Conservation (phyloP, 768 basidiomycete genomes). For the Kondoa subrosea region DNA sequence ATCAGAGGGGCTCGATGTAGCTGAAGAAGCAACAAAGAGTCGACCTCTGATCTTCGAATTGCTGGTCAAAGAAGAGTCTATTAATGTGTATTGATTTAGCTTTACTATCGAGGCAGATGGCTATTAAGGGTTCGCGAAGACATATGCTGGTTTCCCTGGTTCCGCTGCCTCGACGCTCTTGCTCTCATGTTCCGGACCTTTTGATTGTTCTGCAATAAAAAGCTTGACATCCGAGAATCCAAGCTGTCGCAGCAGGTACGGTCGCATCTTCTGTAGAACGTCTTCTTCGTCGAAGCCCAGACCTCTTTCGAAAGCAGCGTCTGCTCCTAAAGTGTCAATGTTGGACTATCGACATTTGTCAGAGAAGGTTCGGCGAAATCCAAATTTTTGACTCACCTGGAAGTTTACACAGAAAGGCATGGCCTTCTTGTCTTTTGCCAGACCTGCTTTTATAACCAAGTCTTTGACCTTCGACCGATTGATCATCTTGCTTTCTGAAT, state of each 20-base stretch:
- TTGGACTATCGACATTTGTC: background rate
- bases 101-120: no score
- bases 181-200: background rate
- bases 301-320: slow-evolving; percentile 57
- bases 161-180: background rate
- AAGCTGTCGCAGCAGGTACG: slow-evolving; percentile 55
- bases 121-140: background rate
- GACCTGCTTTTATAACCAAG: slow-evolving; percentile 48
- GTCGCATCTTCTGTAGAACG: slow-evolving; percentile 52
- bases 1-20: no score
- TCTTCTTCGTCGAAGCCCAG: slow-evolving; percentile 47
- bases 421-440: slow-evolving; percentile 85
- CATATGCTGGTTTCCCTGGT: background rate
- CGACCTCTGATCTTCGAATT: no score
- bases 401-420: slow-evolving; percentile 91
- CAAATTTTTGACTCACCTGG: slow-evolving; percentile 46
- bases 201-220: slow-evolving; percentile 40
- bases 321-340: slow-evolving; percentile 32
- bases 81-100: no score
- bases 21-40: no score
- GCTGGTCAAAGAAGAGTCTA: no score
- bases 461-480: slow-evolving; percentile 67
- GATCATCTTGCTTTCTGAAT: slow-evolving; percentile 41
- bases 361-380: background rate
- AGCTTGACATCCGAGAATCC: slow-evolving; percentile 38